A percentile compares a stretch with the other conserved stretches of the same genome.
These are phyloP conservation scores for Neurospora cerealis DNA, from an alignment of 495 filamentous ascomycete genomes.

Conservation along the genomic window DNA sequence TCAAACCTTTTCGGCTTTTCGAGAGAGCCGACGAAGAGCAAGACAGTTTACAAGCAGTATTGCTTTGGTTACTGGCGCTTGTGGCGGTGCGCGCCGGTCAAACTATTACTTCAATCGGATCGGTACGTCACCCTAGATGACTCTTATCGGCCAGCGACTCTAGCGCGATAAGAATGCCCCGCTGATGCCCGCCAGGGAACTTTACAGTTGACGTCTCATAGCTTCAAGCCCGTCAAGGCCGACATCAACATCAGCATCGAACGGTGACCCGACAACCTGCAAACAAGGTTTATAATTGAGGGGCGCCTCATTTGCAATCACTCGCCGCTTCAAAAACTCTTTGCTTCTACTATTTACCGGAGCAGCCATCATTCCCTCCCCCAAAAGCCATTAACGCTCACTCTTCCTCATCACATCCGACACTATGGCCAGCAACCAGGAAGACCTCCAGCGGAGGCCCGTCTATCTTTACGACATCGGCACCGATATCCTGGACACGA, in stretches of 20 bases:
- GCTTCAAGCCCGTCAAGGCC: not conserved
- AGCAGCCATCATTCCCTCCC: not conserved
- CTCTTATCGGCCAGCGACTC: slow-evolving; percentile 15
- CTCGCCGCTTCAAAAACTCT: not conserved
- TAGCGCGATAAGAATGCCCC: slow-evolving; percentile 8
- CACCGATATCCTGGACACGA: slow-evolving; percentile 57
- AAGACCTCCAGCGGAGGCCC: slow-evolving; percentile 30
- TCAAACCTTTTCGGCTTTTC: not conserved
- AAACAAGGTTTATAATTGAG: not conserved
- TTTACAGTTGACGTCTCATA: not conserved
- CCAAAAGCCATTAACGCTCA: not conserved
- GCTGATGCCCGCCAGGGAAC: not conserved
- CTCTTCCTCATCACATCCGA: not conserved
- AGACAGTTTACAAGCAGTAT: not conserved
- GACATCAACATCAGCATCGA: not conserved
- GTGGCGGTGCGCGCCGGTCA: not conserved
- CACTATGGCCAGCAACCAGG: slow-evolving; percentile 22
- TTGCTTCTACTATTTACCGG: not conserved
- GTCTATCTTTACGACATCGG: slow-evolving; percentile 78
- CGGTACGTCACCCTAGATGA: slow-evolving; percentile 5
- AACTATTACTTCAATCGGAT: not conserved
- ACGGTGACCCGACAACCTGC: not conserved
- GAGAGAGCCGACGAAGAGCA: not conserved
- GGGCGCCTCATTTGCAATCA: not conserved
- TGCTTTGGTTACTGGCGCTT: not conserved